Evolutionary conservation across 1,284 basidiomycete genomes (phyloP), one percentile per base, ranked within the genome.

Genomic region (Ustilago shanxiensis): DNA sequence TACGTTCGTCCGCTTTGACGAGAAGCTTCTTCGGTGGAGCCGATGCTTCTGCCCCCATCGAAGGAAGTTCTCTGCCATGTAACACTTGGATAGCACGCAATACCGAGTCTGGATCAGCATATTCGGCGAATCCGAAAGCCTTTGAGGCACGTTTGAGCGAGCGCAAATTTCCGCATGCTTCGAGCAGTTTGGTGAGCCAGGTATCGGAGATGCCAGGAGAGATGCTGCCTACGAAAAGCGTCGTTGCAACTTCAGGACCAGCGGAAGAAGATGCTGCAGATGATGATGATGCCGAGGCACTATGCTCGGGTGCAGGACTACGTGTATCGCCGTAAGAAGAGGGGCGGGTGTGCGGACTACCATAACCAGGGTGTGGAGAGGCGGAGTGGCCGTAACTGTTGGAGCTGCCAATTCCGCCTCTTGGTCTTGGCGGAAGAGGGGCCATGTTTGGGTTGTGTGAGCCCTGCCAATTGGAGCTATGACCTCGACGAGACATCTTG

Each of bases 121-220:
- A 97, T 83, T 94, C 92, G 41, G 94, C 95, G 86, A 98, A 98
- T 3, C 94, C 95, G 83, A 98, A 98, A 2, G 94, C 94, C 87
- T 95, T 94, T 3, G 94, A 94, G 14, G 95, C 91, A 10, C 95
- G 91, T 82, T 96, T 98, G 87, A 97, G 93, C 4, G 92, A 93
- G 67, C 91, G 91, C 59, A 97, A 88, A 2, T 91, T 90, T 24
- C 95, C 95, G 85, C 95, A 98, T 26, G 95, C 91, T 95, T 89
- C 88, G 41, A 98, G 89, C 44, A 98, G 88, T 66, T 90, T 89
- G 77, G 92, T 92, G 55, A 98, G 87, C 84, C 83, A 85, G 66
- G 93, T 79, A 84, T 98, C 94, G 0, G 91, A 91, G 72, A 97
- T 93, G 4, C 95, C 95, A 26, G 93, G 93, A 1, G 95, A 93